Evolutionary conservation across 257 asterid genomes (phyloP).

Genomic region (Nicotiana tabacum): DNA sequence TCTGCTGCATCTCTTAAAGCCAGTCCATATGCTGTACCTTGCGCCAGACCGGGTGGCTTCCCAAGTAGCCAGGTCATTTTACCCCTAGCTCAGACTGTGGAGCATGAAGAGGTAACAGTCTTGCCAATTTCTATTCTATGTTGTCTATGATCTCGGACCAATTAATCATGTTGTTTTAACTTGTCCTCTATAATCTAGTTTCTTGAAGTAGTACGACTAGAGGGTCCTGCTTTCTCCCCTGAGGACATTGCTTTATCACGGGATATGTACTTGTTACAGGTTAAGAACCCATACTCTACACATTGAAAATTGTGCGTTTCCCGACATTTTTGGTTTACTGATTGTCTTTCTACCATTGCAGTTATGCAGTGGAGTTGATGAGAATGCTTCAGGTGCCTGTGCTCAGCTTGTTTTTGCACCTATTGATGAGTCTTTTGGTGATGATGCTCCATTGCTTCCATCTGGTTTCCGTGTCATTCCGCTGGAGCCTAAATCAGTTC

Average conservation of each 20-base stretch:
- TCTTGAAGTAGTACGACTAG: conserved; percentile 87
- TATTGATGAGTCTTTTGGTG: conserved; percentile 86
- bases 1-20: conserved; percentile 78
- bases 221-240: conserved; percentile 65
- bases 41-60: conserved; percentile 61
- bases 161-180: not conserved
- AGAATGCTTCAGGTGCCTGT: conserved; percentile 63
- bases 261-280: conserved; percentile 88
- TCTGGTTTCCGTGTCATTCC: conserved; percentile 97
- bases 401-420: conserved; percentile 98
- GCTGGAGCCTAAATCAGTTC: conserved; percentile 79
- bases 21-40: conserved; percentile 62
- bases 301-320: not conserved
- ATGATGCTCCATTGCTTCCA: conserved; percentile 83
- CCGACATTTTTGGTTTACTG: not conserved
- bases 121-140: not conserved
- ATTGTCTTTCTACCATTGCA: conserved; percentile 19
- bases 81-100: conserved; percentile 80
- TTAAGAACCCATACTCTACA: conserved; percentile 9
- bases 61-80: conserved; percentile 71
- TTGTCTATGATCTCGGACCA: not conserved
- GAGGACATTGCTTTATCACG: conserved; percentile 75
- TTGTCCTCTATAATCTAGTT: conserved; percentile 32
- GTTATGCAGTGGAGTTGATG: conserved; percentile 90
- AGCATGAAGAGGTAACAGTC: conserved; percentile 67